Evolutionary conservation across 1,284 basidiomycete species (phyloP).

Genomic region (Macrocystidia cucumis): DNA sequence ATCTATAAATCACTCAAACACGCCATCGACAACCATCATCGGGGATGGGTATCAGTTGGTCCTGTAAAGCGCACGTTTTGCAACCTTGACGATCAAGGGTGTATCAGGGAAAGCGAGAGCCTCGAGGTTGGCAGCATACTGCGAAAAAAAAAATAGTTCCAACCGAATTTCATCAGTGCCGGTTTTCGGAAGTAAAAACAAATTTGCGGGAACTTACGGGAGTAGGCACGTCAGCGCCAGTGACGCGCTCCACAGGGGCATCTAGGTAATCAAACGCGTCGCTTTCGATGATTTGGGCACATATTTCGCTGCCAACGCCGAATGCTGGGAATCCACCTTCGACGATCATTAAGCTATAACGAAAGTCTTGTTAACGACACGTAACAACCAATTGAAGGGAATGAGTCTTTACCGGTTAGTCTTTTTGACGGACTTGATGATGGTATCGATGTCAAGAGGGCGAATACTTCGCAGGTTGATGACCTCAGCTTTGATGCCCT

Average conservation of each 20-base stretch:
- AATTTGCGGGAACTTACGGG: conserved; percentile 56
- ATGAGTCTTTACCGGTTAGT: conserved; percentile 69
- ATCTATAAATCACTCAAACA: conserved; percentile 2
- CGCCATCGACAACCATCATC: background rate
- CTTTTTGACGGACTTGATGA: conserved; percentile 95
- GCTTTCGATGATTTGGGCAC: conserved; percentile 93
- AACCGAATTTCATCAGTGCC: no score
- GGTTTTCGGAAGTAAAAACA: conserved; percentile 2
- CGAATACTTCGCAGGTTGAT: conserved; percentile 96
- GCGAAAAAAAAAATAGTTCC: conserved; percentile 8
- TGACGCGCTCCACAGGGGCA: conserved; percentile 95
- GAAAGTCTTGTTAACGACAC: conserved; percentile 2
- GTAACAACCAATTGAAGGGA: background rate
- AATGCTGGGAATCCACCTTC: conserved; percentile 99
- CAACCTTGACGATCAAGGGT: conserved; percentile 81
- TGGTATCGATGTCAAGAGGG: conserved; percentile 96
- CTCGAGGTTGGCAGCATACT: conserved; percentile 91
- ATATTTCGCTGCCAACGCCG: conserved; percentile 97
- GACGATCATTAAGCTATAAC: conserved; percentile 63
- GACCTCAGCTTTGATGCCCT: conserved; percentile 96
- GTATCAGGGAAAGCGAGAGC: conserved; percentile 89
- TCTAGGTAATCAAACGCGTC: conserved; percentile 97
- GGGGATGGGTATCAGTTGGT: conserved; percentile 54
- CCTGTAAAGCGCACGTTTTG: conserved; percentile 86
- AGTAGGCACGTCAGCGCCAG: conserved; percentile 95